Percentiles rank a stretch among this genome's conserved stretches.
Conservation (phyloP, 1,284 basidiomycete species). For the Trichosporon ovoides region DNA sequence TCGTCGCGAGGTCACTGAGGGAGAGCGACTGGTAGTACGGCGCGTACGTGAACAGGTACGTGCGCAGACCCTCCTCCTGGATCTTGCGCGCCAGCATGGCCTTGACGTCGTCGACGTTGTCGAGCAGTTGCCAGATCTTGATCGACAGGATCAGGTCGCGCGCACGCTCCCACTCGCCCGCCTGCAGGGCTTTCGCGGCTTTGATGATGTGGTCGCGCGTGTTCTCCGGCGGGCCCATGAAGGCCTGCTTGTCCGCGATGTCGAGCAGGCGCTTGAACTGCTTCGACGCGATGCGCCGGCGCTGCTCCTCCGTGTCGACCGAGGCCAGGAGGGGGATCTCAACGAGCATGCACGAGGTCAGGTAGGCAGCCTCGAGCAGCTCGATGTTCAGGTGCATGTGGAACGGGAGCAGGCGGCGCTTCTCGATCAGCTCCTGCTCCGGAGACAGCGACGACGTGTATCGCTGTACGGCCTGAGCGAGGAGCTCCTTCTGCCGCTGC, state of each 20-base stretch:
- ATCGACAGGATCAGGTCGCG: constrained; percentile 88
- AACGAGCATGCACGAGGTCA: constrained; percentile 96
- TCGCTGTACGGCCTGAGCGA: constrained; percentile 93
- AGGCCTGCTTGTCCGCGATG: constrained; percentile 95
- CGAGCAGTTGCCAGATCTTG: constrained; percentile 97
- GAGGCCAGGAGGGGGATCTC: constrained; percentile 94
- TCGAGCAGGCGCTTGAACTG: constrained; percentile 93
- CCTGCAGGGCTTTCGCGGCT: constrained; percentile 91
- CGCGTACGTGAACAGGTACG: constrained; percentile 98
- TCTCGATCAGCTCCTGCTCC: constrained; percentile 95
- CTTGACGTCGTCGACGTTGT: constrained; percentile 79
- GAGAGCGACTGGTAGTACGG: constrained; percentile 90
- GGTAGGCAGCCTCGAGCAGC: constrained; percentile 91
- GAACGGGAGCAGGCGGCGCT: constrained; percentile 93
- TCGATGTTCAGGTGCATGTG: constrained; percentile 99
- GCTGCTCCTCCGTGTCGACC: constrained; percentile 88
- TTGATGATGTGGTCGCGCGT: constrained; percentile 99
- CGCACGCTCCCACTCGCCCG: constrained; percentile 95
- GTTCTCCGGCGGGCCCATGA: constrained; percentile 97
- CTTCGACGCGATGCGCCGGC: constrained; percentile 85
- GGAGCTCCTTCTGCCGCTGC: constrained; percentile 90
- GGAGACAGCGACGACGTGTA: constrained; percentile 74
- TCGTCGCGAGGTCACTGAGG: constrained; percentile 75
- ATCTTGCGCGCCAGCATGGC: constrained; percentile 90
- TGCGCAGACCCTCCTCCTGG: constrained; percentile 94